Conservation (phyloP, 768 basidiomycete genomes). For the Sutorius australiensis region DNA sequence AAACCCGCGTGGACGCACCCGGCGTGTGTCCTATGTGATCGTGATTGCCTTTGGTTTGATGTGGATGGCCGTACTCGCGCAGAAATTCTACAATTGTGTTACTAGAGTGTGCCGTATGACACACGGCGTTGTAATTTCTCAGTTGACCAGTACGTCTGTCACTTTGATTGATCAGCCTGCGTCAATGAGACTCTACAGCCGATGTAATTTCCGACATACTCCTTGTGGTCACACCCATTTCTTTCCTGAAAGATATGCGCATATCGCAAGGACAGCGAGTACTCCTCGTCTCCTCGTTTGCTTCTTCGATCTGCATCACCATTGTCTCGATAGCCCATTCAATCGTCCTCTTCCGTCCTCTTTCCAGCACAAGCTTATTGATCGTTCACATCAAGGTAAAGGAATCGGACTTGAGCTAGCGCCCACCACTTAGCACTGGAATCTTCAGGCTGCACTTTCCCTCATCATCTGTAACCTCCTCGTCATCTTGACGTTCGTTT, state of each 20-base stretch:
- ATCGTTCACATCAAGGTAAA: conserved; percentile 19
- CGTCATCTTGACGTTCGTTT: conserved; percentile 16
- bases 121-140: conserved; percentile 4
- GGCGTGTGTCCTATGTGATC: background rate
- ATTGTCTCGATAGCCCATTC: conserved; percentile 12
- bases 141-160: conserved; percentile 13
- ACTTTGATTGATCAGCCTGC: background rate
- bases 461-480: conserved; percentile 22
- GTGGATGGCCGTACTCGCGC: conserved; percentile 7
- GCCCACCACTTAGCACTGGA: background rate
- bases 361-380: conserved; percentile 1
- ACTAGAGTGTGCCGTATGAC: background rate
- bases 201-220: conserved; percentile 18
- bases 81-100: conserved; percentile 4
- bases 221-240: conserved; percentile 14
- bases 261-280: conserved; percentile 12
- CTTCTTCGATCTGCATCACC: conserved; percentile 21
- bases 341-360: conserved; percentile 7
- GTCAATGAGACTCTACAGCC: conserved; percentile 6
- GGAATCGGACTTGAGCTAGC: background rate
- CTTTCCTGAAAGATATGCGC: conserved; percentile 12
- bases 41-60: conserved; percentile 12
- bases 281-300: conserved; percentile 19
- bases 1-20: background rate
- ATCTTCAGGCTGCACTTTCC: conserved; percentile 18